Evolutionary conservation across 1,284 basidiomycete species (phyloP).

Genomic region (Heliocybe sulcata): DNA sequence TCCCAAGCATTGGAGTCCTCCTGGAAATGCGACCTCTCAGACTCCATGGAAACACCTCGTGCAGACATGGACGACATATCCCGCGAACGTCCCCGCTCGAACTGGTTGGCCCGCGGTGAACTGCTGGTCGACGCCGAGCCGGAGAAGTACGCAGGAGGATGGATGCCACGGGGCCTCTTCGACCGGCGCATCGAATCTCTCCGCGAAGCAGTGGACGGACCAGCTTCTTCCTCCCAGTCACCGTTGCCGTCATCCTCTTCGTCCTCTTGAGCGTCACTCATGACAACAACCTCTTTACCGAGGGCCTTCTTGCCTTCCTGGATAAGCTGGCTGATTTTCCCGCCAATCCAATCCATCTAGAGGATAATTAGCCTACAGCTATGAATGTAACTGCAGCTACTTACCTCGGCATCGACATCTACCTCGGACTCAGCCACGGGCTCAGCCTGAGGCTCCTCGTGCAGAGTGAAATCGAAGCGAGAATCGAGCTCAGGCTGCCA

Average conservation of each 20-base stretch:
- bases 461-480: constrained; percentile 1
- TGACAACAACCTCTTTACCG: constrained; percentile 62
- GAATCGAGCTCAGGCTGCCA: neutral
- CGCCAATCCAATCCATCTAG: constrained; percentile 73
- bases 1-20: constrained; percentile 38
- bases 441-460: neutral
- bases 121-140: constrained; percentile 18
- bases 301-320: constrained; percentile 68
- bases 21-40: constrained; percentile 20
- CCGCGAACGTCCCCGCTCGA: neutral
- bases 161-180: constrained; percentile 19
- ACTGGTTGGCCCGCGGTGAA: constrained; percentile 25
- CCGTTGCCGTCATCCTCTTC: constrained; percentile 68
- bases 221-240: constrained; percentile 54
- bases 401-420: neutral
- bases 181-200: constrained; percentile 13
- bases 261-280: constrained; percentile 64
- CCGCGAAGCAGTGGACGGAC: constrained; percentile 15
- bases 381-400: neutral
- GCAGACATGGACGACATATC: neutral
- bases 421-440: no score
- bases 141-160: neutral
- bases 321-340: constrained; percentile 57
- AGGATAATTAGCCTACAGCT: neutral
- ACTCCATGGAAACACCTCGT: constrained; percentile 23